phyloP scores from a whole-genome alignment of 164 flowering plant genomes.

The Chimonanthus salicifolius region DNA sequence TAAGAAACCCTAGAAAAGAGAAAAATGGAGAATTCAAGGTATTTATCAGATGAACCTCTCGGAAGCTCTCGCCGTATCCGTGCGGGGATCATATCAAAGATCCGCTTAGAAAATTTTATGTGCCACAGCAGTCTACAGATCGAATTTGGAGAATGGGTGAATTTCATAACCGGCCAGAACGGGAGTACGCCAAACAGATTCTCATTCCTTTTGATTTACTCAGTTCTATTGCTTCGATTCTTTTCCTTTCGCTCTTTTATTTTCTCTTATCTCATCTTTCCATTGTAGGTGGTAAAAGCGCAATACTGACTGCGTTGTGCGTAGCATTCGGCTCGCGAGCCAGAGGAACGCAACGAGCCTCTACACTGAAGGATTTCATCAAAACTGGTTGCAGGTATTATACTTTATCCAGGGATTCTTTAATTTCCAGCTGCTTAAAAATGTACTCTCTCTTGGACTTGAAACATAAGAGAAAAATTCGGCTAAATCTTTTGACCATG shows the following conservation, averaged over 20 bases:
- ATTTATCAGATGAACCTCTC: conserved; percentile 10
- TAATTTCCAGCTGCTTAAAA: background rate
- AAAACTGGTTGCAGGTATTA: conserved; percentile 85
- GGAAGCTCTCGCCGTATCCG: conserved; percentile 16
- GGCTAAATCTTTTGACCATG: too few relatives aligned
- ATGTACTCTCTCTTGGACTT: too few relatives aligned
- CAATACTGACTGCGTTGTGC: conserved; percentile 80
- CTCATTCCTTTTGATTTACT: background rate
- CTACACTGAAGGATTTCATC: conserved; percentile 78
- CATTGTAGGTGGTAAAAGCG: conserved; percentile 87
- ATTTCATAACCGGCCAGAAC: conserved; percentile 94
- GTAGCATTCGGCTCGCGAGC: conserved; percentile 86
- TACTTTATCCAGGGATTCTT: background rate
- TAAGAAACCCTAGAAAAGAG: conserved; percentile 5
- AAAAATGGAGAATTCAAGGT: conserved; percentile 43
- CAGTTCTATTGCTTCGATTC: background rate
- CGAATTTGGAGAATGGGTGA: conserved; percentile 64
- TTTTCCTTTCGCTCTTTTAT: background rate
- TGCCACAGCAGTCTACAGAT: conserved; percentile 68
- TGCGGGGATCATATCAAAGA: conserved; percentile 60
- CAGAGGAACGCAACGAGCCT: conserved; percentile 73
- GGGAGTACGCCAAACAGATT: conserved; percentile 52
- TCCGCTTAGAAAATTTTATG: conserved; percentile 88
- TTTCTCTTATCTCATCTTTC: background rate
- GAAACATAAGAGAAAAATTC: too few relatives aligned